These are phyloP conservation scores for Plectosphaerella plurivora DNA, from an alignment of 2,329 filamentous ascomycete species.

Conservation along the genomic window DNA sequence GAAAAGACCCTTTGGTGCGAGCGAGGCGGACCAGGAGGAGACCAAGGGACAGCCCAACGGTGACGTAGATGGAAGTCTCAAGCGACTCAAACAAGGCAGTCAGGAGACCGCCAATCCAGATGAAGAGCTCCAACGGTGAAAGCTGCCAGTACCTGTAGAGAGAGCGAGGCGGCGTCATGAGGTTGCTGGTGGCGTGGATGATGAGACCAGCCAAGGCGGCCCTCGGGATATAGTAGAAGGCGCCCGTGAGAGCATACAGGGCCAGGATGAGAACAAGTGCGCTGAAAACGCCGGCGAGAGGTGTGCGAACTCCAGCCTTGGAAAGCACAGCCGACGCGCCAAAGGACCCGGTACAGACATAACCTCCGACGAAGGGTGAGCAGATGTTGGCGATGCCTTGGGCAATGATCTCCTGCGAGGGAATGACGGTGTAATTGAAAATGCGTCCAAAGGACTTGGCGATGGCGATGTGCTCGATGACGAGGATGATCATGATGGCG, in stretches of 20 bases:
- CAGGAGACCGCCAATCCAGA: constrained; percentile 71
- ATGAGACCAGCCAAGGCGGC: constrained; percentile 72
- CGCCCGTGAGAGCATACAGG: constrained; percentile 69
- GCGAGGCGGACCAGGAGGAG: constrained; percentile 41
- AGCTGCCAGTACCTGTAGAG: constrained; percentile 76
- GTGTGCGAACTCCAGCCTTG: constrained; percentile 76
- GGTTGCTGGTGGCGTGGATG: constrained; percentile 75
- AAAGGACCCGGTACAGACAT: constrained; percentile 41
- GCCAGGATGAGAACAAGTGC: constrained; percentile 71
- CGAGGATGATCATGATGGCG: constrained; percentile 68
- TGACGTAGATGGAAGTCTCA: constrained; percentile 46
- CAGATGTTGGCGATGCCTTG: constrained; percentile 73
- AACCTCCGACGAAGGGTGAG: constrained; percentile 65
- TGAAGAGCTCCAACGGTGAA: constrained; percentile 66
- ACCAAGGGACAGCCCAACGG: constrained; percentile 34
- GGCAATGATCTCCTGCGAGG: constrained; percentile 74
- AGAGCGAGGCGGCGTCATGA: constrained; percentile 68
- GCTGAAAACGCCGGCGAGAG: constrained; percentile 73
- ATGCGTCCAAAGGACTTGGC: constrained; percentile 77
- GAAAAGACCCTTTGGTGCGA: constrained; percentile 38
- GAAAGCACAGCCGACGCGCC: constrained; percentile 76
- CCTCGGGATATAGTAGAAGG: constrained; percentile 78
- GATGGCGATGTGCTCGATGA: constrained; percentile 82
- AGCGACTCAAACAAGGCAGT: constrained; percentile 43
- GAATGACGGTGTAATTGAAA: constrained; percentile 74